Percentiles rank a stretch among this genome's conserved stretches.
phyloP scores from a whole-genome alignment of 106 monocot genomes.

The Apostasia ramifera region DNA sequence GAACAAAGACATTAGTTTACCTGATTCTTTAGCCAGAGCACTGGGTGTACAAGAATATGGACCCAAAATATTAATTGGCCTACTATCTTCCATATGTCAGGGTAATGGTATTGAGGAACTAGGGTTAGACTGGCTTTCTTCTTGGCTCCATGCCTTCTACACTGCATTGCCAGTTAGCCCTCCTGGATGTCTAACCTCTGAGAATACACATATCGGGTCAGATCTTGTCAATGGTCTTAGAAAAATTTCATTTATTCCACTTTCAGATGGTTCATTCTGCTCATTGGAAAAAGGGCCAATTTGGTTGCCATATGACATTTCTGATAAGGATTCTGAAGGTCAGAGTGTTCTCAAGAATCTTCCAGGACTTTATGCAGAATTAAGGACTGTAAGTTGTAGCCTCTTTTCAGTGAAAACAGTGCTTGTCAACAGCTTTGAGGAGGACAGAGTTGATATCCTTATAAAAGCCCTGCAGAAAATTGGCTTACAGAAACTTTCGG shows the following conservation, averaged over 20 bases:
- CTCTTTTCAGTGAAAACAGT: constrained; percentile 22
- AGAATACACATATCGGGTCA: constrained; percentile 16
- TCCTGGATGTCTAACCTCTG: constrained; percentile 12
- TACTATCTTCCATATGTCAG: constrained; percentile 31
- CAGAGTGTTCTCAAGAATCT: constrained; percentile 19
- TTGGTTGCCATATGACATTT: constrained; percentile 46
- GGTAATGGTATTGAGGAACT: constrained; percentile 19
- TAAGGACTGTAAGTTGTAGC: constrained; percentile 30
- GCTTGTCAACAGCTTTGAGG: constrained; percentile 4
- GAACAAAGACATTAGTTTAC: constrained; percentile 33
- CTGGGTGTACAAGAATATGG: constrained; percentile 57
- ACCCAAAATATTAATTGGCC: constrained; percentile 31
- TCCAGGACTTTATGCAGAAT: constrained; percentile 30
- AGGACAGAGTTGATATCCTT: constrained; percentile 17
- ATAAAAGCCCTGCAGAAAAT: constrained; percentile 28
- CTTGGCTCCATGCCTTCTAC: constrained; percentile 37
- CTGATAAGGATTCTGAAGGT: constrained; percentile 13
- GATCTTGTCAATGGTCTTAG: constrained; percentile 25
- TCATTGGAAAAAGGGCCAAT: constrained; percentile 43
- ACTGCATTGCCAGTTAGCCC: constrained; percentile 14
- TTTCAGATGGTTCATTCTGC: constrained; percentile 46
- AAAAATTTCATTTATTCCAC: constrained; percentile 47
- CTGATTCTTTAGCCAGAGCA: constrained; percentile 45
- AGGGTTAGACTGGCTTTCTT: constrained; percentile 42
- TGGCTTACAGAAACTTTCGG: constrained; percentile 41